Conservation (phyloP, 768 basidiomycete genomes). For the Mycena filopes region DNA sequence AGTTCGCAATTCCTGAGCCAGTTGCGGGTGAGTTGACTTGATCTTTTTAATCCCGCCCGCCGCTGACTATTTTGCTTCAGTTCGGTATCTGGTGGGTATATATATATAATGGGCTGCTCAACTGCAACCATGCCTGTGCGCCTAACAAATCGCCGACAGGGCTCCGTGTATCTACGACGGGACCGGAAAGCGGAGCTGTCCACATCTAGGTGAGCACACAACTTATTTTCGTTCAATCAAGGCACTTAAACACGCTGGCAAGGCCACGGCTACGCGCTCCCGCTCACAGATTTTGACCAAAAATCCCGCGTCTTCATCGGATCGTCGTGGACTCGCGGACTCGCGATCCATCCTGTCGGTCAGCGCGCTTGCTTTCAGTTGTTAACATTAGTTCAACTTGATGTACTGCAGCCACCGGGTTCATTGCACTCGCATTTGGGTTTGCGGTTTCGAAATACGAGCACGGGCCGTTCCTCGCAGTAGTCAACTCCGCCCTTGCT, state of each 20-base stretch:
- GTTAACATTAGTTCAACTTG: no score
- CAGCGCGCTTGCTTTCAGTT: no score
- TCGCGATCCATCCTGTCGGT: constrained; percentile 83
- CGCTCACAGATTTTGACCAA: constrained; percentile 42
- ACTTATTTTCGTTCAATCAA: neutral
- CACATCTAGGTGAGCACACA: constrained; percentile 52
- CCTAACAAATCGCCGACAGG: constrained; percentile 52
- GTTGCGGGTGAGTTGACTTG: constrained; percentile 58
- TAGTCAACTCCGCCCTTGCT: constrained; percentile 74
- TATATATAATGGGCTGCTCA: no score
- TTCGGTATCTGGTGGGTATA: constrained; percentile 79
- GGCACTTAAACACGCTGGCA: constrained; percentile 1
- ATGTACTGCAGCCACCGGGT: constrained; percentile 9
- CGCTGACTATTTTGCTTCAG: constrained; percentile 45
- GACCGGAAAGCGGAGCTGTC: constrained; percentile 59
- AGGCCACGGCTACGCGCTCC: constrained; percentile 69
- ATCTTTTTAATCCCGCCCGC: constrained; percentile 28
- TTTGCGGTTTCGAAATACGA: constrained; percentile 7
- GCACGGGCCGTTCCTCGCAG: constrained; percentile 68
- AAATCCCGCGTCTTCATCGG: constrained; percentile 54
- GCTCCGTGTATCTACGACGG: constrained; percentile 64
- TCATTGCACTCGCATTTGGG: constrained; percentile 6
- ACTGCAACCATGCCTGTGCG: no score
- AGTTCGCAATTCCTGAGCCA: constrained; percentile 47
- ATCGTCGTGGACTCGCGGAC: constrained; percentile 75